phyloP scores from a whole-genome alignment of 2,329 filamentous ascomycete genomes.

The Cordyceps sp. region DNA sequence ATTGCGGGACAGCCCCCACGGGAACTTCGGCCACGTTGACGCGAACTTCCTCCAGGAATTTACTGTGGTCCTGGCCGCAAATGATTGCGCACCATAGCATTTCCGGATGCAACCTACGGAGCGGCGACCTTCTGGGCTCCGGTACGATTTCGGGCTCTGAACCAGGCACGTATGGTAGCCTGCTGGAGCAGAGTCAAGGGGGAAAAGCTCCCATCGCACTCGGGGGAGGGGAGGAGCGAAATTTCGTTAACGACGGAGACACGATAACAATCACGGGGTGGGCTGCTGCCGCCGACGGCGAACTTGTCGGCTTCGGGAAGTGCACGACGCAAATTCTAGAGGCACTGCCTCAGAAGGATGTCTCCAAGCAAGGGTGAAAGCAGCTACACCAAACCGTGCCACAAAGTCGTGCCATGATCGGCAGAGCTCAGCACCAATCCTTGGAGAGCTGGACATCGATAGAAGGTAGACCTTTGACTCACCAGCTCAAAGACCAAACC shows the following conservation, averaged over 20 bases:
- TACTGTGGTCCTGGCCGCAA: constrained; percentile 69
- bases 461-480: too few species aligned
- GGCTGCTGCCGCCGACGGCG: constrained; percentile 15
- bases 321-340: background rate
- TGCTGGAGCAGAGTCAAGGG: constrained; percentile 55
- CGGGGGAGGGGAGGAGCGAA: constrained; percentile 46
- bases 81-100: constrained; percentile 73
- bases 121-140: constrained; percentile 61
- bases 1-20: constrained; percentile 8
- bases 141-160: constrained; percentile 58
- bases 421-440: too few species aligned
- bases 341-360: too few species aligned
- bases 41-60: constrained; percentile 20
- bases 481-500: too few species aligned
- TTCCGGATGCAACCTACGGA: constrained; percentile 57
- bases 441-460: too few species aligned
- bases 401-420: too few species aligned
- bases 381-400: too few species aligned
- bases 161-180: constrained; percentile 46
- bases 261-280: constrained; percentile 48
- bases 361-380: too few species aligned
- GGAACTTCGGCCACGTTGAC: constrained; percentile 14
- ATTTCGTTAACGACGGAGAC: constrained; percentile 61
- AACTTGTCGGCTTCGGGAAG: constrained; percentile 1
- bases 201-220: constrained; percentile 50